Evolutionary conservation across 2,329 filamentous ascomycete species (phyloP), one percentile per base, ranked within the genome.

Genomic region (Aspergillus persii): DNA sequence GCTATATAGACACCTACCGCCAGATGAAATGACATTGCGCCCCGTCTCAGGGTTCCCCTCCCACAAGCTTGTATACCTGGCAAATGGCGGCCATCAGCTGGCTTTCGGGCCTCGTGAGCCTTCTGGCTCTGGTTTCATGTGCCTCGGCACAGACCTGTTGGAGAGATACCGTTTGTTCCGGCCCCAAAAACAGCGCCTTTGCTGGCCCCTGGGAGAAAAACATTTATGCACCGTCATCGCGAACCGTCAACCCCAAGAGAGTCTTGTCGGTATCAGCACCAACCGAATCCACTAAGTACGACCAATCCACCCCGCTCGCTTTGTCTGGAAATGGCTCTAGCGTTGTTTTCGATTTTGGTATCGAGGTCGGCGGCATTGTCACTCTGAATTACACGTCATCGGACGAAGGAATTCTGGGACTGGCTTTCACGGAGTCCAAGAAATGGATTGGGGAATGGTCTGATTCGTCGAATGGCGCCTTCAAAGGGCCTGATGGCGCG

Each of bases 331-430:
- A 85, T 65, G 82, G 80, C 9, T 83, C 81, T 3, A 75, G 77
- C n/a, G 68, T 84, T 2, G 80, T 86, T 1, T 84, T 85, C 58
- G 84, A 87, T 68, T 87, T 87, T 66, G 84, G 83, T 3, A 74
- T 79, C 27, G 83, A 86, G 66, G 83, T 86, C 4, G 84, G 84
- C 41, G 84, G 84, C 4, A 80, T 86, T 57, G 72, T 83, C 4
- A 80, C 78, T 3, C 64, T 87, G n/a, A 70, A 77, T 8, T 87
- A 84, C 64, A 74, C 72, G 3, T 71, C 78, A 4, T 75, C 74
- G 67, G 67, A 69, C 15, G 69, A 60, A 3, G 77, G 76, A 3
- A 67, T 72, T 1, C 61, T 83, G 5, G 80, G 80, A 0, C 64
- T 83, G 7, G 79, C 81, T 15, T 83, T 82, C 60, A 75, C 78